phyloP scores from a whole-genome alignment of 139 green algal species.

The Volvox africanus region DNA sequence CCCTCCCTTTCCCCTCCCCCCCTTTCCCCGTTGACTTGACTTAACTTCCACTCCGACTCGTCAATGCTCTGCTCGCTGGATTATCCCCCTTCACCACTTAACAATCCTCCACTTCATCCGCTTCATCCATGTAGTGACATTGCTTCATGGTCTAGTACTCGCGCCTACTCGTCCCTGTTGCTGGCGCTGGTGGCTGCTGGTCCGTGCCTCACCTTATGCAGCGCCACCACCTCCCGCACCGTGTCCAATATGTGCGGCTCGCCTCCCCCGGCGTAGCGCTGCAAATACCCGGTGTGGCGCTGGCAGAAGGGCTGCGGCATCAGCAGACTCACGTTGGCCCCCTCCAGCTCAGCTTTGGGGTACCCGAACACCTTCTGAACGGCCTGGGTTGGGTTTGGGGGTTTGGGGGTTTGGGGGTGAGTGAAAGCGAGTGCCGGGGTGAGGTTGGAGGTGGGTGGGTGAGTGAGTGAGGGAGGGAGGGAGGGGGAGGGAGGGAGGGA shows the following conservation, averaged over 20 bases:
- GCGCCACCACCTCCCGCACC: constrained; percentile 50
- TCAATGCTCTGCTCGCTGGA: neutral
- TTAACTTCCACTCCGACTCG: neutral
- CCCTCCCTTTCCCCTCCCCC: too few relatives aligned
- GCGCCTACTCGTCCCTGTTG: too few relatives aligned
- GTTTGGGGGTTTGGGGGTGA: too few relatives aligned
- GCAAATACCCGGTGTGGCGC: constrained; percentile 49
- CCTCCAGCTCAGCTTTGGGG: constrained; percentile 52
- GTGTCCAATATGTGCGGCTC: constrained; percentile 61
- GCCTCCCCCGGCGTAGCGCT: constrained; percentile 38
- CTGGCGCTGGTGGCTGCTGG: too few relatives aligned
- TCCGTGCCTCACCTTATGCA: constrained; percentile 42
- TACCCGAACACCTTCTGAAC: constrained; percentile 48
- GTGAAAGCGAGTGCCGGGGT: neutral
- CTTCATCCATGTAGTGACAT: neutral
- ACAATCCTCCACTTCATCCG: neutral
- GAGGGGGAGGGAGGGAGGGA: neutral
- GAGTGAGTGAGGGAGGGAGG: neutral
- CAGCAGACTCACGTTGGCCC: constrained; percentile 46
- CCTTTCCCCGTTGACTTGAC: neutral
- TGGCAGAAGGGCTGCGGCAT: constrained; percentile 54
- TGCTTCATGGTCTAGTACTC: too few relatives aligned
- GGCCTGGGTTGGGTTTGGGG: neutral
- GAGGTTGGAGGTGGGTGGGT: neutral
- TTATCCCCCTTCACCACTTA: neutral